Evolutionary conservation across 192 early-diverging fungal species (phyloP).

Genomic region (Umbelopsis sp.): DNA sequence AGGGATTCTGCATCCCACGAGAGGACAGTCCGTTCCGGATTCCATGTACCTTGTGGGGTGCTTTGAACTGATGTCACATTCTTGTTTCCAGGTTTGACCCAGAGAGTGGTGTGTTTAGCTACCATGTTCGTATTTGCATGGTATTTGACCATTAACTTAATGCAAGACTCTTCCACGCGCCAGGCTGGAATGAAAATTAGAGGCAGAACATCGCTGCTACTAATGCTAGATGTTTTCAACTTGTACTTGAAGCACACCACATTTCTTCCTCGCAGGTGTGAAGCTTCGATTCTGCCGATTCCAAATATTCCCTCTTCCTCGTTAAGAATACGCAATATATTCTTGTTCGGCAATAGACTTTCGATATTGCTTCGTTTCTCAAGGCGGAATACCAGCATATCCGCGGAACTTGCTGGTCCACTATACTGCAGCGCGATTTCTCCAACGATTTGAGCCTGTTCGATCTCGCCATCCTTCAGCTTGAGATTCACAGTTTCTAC

Average conservation of each 20-base stretch:
- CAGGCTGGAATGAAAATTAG: background rate
- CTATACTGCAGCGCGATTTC: conserved; percentile 6
- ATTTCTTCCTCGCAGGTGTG: background rate
- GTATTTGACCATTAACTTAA: background rate
- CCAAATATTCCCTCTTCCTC: background rate
- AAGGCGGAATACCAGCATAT: background rate
- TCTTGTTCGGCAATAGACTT: background rate
- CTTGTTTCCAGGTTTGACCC: background rate
- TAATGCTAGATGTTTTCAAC: background rate
- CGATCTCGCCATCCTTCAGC: background rate
- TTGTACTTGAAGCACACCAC: conserved; percentile 13
- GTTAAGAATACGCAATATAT: background rate
- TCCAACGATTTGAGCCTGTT: background rate
- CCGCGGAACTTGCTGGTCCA: background rate
- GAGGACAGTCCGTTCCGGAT: conserved; percentile 1
- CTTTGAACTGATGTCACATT: conserved; percentile 2
- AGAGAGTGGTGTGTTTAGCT: background rate
- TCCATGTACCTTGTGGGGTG: conserved; percentile 9
- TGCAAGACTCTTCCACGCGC: background rate
- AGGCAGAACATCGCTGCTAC: background rate
- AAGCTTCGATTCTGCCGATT: background rate
- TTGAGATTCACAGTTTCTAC: background rate
- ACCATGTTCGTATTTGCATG: background rate
- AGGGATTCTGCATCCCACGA: conserved; percentile 2
- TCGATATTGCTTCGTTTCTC: background rate